Conservation (phyloP, 768 basidiomycete genomes). For the Suillus sp. region DNA sequence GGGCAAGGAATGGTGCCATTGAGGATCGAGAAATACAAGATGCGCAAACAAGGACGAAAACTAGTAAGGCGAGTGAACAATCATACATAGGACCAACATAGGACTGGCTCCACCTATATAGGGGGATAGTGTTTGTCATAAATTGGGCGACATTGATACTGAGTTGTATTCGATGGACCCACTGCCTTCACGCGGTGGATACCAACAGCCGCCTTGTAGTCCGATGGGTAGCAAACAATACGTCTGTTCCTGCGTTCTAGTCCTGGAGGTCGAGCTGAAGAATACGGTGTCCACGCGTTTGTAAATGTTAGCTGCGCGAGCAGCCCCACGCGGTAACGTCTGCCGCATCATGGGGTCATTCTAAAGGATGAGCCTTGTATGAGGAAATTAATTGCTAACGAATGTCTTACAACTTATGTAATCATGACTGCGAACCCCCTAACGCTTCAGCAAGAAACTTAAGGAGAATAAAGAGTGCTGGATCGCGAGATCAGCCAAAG, state of each 20-base stretch:
- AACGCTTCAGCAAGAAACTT: neutral
- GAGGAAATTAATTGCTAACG: neutral
- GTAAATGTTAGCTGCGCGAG: neutral
- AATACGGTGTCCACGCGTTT: neutral
- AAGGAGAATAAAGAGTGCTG: too few species aligned
- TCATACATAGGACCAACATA: too few species aligned
- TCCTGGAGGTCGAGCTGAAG: neutral
- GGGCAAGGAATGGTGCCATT: neutral
- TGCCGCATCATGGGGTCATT: too few species aligned
- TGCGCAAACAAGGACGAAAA: neutral
- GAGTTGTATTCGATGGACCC: too few species aligned
- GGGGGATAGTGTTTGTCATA: neutral
- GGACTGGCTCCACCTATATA: too few species aligned
- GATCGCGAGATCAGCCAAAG: neutral
- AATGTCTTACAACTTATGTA: slow-evolving; percentile 3
- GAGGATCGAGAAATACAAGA: neutral
- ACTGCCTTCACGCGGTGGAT: neutral
- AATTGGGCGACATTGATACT: too few species aligned
- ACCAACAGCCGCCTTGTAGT: neutral
- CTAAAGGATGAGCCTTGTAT: too few species aligned
- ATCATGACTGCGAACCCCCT: slow-evolving; percentile 1
- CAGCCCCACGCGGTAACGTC: neutral
- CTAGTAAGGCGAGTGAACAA: neutral
- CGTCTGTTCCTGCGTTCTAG: neutral
- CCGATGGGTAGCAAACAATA: neutral